These are phyloP conservation scores for Aulographum hederae DNA, from an alignment of 2,329 filamentous ascomycete genomes.

Conservation along the genomic window DNA sequence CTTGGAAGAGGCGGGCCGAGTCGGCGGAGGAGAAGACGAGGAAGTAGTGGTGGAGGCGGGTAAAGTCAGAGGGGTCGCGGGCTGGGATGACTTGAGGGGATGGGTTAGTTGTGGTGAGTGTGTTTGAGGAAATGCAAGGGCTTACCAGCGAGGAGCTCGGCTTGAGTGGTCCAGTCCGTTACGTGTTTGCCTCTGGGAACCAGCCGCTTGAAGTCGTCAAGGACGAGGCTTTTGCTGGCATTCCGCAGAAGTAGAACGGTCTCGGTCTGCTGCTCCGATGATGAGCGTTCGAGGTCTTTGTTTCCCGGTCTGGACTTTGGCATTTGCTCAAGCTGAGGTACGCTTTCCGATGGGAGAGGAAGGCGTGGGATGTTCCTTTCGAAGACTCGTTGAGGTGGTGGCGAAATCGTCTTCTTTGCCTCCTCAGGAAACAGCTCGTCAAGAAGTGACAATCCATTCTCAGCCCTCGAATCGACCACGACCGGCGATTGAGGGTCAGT, in stretches of 20 bases:
- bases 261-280: too few relatives aligned
- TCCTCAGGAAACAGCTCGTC: constrained; percentile 32
- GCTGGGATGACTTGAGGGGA: constrained; percentile 32
- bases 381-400: too few relatives aligned
- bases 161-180: constrained; percentile 37
- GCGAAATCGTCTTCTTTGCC: background rate
- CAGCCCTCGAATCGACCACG: too few relatives aligned
- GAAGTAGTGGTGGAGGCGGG: constrained; percentile 39
- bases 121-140: too few relatives aligned
- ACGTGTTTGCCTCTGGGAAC: constrained; percentile 39
- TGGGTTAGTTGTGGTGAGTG: too few relatives aligned
- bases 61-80: constrained; percentile 40
- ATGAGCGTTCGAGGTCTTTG: too few relatives aligned
- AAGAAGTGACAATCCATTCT: constrained; percentile 13
- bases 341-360: too few relatives aligned
- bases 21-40: constrained; percentile 40
- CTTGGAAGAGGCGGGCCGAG: constrained; percentile 38
- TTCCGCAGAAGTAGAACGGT: constrained; percentile 34
- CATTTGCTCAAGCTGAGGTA: too few relatives aligned
- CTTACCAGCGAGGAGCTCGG: constrained; percentile 37
- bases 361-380: too few relatives aligned
- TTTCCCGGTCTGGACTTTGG: too few relatives aligned
- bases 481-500: too few relatives aligned
- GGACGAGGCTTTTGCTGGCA: constrained; percentile 37
- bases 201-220: constrained; percentile 50